These are phyloP conservation scores for Diaporthe velutina DNA, from an alignment of 2,329 filamentous ascomycete species.

Conservation along the genomic window DNA sequence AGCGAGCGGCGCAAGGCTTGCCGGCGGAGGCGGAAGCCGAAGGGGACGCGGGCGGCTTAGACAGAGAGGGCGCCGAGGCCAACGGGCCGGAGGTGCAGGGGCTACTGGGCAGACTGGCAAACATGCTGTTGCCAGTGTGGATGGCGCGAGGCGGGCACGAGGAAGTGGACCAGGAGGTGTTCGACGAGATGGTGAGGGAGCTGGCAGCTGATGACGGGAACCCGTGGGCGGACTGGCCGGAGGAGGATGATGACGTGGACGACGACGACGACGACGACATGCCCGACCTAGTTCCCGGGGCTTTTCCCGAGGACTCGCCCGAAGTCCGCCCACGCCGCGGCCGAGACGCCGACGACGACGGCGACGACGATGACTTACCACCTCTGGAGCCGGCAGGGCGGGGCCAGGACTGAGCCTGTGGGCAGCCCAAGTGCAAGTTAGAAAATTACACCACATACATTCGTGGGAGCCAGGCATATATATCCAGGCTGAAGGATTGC, in stretches of 20 bases:
- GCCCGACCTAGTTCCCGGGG: slow-evolving; percentile 6
- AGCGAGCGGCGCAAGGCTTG: slow-evolving; percentile 12
- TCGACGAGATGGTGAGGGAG: slow-evolving; percentile 5
- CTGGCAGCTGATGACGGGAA: not conserved
- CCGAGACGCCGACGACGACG: not conserved
- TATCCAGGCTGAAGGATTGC: not conserved
- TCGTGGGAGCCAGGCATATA: too few species aligned
- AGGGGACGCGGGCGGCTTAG: not conserved
- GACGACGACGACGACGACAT: not conserved
- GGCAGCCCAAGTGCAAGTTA: too few species aligned
- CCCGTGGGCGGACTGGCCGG: not conserved
- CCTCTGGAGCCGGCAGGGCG: not conserved
- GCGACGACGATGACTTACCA: not conserved
- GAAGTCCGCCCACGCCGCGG: not conserved
- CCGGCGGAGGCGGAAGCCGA: not conserved
- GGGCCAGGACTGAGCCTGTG: not conserved
- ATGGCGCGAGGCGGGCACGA: slow-evolving; percentile 3
- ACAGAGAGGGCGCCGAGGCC: not conserved
- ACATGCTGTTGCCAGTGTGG: slow-evolving; percentile 32
- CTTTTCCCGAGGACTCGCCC: not conserved
- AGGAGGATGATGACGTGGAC: not conserved
- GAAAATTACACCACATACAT: not conserved
- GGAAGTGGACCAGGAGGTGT: not conserved
- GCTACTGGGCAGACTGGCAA: slow-evolving; percentile 13
- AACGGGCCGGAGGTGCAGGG: slow-evolving; percentile 17